Base-by-base conservation (phyloP, 208 protist species). In the Blechomonas ayalai region DNA sequence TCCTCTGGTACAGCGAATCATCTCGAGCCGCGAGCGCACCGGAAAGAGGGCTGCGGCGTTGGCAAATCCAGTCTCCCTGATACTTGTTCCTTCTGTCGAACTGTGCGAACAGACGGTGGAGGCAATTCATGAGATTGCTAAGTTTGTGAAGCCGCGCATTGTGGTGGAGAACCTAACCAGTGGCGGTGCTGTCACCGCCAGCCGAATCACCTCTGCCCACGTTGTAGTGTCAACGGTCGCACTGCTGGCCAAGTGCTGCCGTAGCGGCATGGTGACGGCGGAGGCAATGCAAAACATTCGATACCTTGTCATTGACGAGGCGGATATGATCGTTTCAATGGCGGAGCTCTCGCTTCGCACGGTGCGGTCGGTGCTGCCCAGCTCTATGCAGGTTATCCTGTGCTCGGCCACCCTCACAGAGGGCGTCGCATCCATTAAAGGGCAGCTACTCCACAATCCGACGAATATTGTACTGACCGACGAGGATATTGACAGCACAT, bases 1-100 rank as follows among this genome's bases (percentile, higher is more conserved):
- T 46, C 89, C 89, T 6, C 57, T 90, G 20, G 40, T 92, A 22
- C 82, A 93, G 66, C 75, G 76, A 42, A 73, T 95, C 46, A 66
- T 93, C 40, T 81, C 74, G 12, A 69, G 89, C 55, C 70, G 73
- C 9, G 75, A 83, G 66, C 67, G 63, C n/a, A 59, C 75, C 37
- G 29, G 65, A 4, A 52, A 51, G 16, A 43, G 19, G 45, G 57
- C 20, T 20, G 56, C 85, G 19, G 52, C 40, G 16, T 38, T 33
- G 16, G 8, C 45, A 19, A 82, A 85, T 40, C 74, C 95, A 0
- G 42, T 80, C n/a, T 95, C 78, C 5, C 67, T 99, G 29, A 77
- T 99, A 18, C 69, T 99, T 0, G 82, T 98, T 9, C 96, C 96
- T 6, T 97, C 96, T 5, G 76, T 93, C 13, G 96, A 99, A 59